Conservation (phyloP, 2,329 filamentous ascomycete species). For the Fusarium nematophilum region DNA sequence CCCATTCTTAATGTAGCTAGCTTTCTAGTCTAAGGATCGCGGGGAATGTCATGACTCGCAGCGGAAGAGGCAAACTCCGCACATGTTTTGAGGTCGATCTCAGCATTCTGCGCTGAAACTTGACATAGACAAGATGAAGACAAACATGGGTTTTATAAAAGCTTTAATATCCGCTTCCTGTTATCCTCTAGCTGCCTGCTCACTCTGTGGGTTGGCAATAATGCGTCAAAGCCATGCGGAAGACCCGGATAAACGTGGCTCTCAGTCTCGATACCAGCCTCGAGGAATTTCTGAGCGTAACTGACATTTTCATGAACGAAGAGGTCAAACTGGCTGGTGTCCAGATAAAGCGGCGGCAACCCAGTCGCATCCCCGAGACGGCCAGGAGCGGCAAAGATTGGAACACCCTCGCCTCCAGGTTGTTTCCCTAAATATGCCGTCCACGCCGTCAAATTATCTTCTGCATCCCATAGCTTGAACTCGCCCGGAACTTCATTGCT, state of each 20-base stretch:
- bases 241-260: conserved; percentile 3
- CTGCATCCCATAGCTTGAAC: conserved; percentile 4
- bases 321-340: not conserved
- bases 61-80: too few species aligned
- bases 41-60: too few species aligned
- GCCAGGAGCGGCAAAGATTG: not conserved
- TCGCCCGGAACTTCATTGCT: not conserved
- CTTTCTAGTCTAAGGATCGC: too few species aligned
- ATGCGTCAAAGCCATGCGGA: not conserved
- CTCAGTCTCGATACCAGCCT: not conserved
- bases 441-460: conserved; percentile 17
- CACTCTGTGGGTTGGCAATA: too few species aligned
- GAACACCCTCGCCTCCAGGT: not conserved
- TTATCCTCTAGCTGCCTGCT: too few species aligned
- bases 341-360: conserved; percentile 1
- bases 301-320: not conserved
- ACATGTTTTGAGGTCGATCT: too few species aligned
- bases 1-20: too few species aligned
- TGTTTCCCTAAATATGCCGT: conserved; percentile 9
- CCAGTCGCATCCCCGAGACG: not conserved
- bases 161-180: too few species aligned
- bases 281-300: not conserved
- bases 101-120: too few species aligned
- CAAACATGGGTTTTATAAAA: too few species aligned
- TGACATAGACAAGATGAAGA: too few species aligned